Percentiles rank a stretch among this genome's conserved stretches.
Evolutionary conservation across 2,329 filamentous ascomycete genomes (phyloP).

Genomic region (Colletotrichum sp.): DNA sequence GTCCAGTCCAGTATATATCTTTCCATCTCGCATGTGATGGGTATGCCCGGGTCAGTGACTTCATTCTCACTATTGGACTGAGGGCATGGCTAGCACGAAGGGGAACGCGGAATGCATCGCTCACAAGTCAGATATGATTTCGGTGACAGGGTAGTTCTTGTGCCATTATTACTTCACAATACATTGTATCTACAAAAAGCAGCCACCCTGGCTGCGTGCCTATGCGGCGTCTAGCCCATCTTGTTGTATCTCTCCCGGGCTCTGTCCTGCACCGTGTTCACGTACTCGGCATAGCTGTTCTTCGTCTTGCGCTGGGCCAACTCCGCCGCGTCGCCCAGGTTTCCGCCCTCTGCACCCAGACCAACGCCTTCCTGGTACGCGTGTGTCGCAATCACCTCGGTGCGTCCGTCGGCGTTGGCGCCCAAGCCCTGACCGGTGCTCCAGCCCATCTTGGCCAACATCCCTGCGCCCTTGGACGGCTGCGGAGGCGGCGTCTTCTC

Average conservation of each 20-base stretch:
- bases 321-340: conserved; percentile 70
- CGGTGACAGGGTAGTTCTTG: background rate
- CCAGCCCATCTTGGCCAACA: conserved; percentile 79
- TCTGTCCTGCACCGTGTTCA: conserved; percentile 68
- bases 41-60: background rate
- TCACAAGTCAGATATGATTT: background rate
- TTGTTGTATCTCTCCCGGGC: conserved; percentile 70
- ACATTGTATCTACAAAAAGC: background rate
- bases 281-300: conserved; percentile 65
- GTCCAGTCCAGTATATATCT: background rate
- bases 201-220: background rate
- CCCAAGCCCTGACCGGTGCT: conserved; percentile 69
- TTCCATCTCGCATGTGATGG: no score
- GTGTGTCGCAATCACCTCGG: conserved; percentile 67
- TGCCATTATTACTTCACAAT: background rate
- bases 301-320: conserved; percentile 67
- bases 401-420: conserved; percentile 65
- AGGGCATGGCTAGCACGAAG: background rate
- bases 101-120: background rate
- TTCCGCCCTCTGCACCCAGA: conserved; percentile 72
- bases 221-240: conserved; percentile 37
- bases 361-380: conserved; percentile 74
- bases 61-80: background rate
- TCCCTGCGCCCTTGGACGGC: conserved; percentile 67
- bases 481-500: conserved; percentile 36